Evolutionary conservation across 495 filamentous ascomycete species (phyloP), one percentile per base, ranked within the genome.

Genomic region (Zalerion maritima): DNA sequence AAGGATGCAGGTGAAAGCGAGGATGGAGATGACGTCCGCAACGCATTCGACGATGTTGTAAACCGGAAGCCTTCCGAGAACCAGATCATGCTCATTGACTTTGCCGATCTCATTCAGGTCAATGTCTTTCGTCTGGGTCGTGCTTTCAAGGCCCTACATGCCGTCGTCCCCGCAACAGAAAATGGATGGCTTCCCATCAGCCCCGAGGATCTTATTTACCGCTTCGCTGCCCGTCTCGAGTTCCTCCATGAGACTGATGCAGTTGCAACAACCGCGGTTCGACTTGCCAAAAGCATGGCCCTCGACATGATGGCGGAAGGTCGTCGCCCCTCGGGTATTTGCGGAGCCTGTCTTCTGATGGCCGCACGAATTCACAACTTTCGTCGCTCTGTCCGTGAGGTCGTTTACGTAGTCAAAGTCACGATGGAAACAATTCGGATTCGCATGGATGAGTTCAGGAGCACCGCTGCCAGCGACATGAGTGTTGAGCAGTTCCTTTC

Each of bases 81-180:
- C n/a, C n/a, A n/a, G n/a, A n/a, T n/a, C n/a, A 83, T 97, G 78
- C 64, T 97, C 10, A 94, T 97, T 46, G 89, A 97, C 57, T 78
- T 97, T 40, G 81, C 91, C 6, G 91, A 96, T 43, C 64, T 81
- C 25, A 57, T 86, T 24, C 70, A 85, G 67, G 64, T 83, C 31
- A 93, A 94, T 37, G 87, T 96, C 11, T 97, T 91, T 54, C 73
- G 79, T 23, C 71, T 97, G 18, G 89, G 89, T 19, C 71, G 77
- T 21, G 73, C 75, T 14, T 96, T 71, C 50, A 87, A 86, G 41
- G 67, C 69, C 8, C 60, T 94, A 18, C 60, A 83, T 31, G 67
- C 74, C 19, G 67, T 71, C 13, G 59, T 87, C 6, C 73, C 75
- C 44, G 37, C 68, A 25, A 42, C 57, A 18, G 58, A 56, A 24